Evolutionary conservation across 2,329 filamentous ascomycete species (phyloP).

Genomic region (Diplodia sapinea): DNA sequence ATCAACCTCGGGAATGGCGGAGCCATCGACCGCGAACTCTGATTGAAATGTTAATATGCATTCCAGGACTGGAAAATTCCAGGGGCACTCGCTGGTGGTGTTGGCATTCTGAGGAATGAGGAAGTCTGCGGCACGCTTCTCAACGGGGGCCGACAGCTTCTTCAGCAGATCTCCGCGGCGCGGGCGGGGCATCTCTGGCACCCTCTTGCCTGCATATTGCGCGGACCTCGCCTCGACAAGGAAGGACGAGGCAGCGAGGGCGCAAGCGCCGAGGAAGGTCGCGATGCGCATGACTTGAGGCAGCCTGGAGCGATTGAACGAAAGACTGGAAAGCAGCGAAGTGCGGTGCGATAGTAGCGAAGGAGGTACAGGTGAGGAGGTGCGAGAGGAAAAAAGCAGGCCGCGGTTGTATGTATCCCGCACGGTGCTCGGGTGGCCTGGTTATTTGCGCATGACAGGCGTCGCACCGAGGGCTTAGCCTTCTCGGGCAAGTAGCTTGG

Average conservation of each 20-base stretch:
- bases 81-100: slow-evolving; percentile 42
- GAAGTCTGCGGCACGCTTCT: slow-evolving; percentile 21
- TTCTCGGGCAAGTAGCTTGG: slow-evolving; percentile 20
- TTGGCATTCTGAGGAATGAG: slow-evolving; percentile 52
- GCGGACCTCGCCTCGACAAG: slow-evolving; percentile 21
- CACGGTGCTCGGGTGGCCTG: not conserved
- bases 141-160: not conserved
- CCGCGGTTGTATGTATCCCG: not conserved
- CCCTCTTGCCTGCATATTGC: slow-evolving; percentile 22
- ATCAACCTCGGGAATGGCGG: slow-evolving; percentile 68
- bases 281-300: slow-evolving; percentile 19
- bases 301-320: not conserved
- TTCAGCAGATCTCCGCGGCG: slow-evolving; percentile 37
- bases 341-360: not conserved
- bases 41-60: slow-evolving; percentile 39
- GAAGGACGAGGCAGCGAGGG: slow-evolving; percentile 20
- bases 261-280: slow-evolving; percentile 12
- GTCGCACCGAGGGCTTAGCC: slow-evolving; percentile 16
- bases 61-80: not conserved
- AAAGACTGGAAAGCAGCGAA: not conserved
- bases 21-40: slow-evolving; percentile 70
- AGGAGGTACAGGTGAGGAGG: not conserved
- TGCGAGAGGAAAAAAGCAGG: not conserved
- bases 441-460: slow-evolving; percentile 6
- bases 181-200: slow-evolving; percentile 38